Evolutionary conservation across 2,329 filamentous ascomycete genomes (phyloP), one percentile per base, ranked within the genome.

Genomic region (Elsinoe fawcettii): DNA sequence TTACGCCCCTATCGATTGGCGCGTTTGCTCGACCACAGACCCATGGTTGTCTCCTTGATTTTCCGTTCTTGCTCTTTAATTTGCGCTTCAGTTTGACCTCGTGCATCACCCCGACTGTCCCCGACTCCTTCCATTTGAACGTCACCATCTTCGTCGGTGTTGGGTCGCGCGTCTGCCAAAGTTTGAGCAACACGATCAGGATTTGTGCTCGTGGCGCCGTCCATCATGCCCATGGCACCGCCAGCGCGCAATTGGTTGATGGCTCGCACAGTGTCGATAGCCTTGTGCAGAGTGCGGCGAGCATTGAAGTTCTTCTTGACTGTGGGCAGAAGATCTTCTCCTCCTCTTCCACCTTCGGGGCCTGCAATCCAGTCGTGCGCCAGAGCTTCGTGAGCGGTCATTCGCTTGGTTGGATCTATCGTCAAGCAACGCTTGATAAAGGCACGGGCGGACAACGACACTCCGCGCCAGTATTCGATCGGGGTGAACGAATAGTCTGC

Each of bases 401-500:
- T 93, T 65, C 93, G 88, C 64, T 84, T 81, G 59, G 81, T 81
- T 1, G 91, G 88, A 69, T 97, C 91, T 68, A 96, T 87, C 37
- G 93, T 97, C 56, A 99, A 79, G 69, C 93, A 99, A 62, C 84
- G 81, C 64, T 86, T 84, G 74, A 99, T 96, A 73, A 99, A 99
- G 64, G 95, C 88, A 66, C 95, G 88, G 41, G 92, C 76, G 51
- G 84, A 81, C 55, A 85, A 79, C 22, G 90, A 95, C 61, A 99
- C 92, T 60, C 89, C 90, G 61, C 91, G 87, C 93, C 93, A 99
- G 79, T 97, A 97, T 70, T 96, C 92, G 60, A 88, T 75, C 1
- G 93, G 93, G 3, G 89, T 92, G 73, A 97, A 99, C 68, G 84
- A 88, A 77, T 97, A 99, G 75, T 97, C 92, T 59, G 93, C 93